These are phyloP conservation scores for Nidula niveotomentosa DNA, from an alignment of 1,284 basidiomycete species.

Conservation along the genomic window DNA sequence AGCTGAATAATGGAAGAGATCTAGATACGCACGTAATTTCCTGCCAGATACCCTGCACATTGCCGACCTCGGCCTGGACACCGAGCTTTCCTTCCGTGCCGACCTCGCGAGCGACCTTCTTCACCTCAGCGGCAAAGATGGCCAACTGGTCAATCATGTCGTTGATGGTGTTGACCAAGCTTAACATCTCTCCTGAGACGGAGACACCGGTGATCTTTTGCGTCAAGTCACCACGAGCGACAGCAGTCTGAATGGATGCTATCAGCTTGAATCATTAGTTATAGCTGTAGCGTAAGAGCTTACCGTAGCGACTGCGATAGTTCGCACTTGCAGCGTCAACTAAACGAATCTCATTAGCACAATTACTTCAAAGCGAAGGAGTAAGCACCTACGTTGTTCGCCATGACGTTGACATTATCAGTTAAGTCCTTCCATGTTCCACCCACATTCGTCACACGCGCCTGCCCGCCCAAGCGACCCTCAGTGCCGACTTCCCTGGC, in stretches of 20 bases:
- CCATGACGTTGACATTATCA: constrained; percentile 93
- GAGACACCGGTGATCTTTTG: constrained; percentile 93
- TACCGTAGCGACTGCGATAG: constrained; percentile 90
- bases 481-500: constrained; percentile 93
- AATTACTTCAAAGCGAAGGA: constrained; percentile 1
- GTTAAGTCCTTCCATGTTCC: constrained; percentile 99
- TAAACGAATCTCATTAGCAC: constrained; percentile 20
- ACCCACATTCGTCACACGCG: constrained; percentile 87
- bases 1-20: neutral
- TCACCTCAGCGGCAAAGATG: constrained; percentile 92
- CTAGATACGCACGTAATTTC: constrained; percentile 86
- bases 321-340: constrained; percentile 95
- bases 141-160: constrained; percentile 96
- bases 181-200: constrained; percentile 94
- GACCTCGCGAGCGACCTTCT: constrained; percentile 93
- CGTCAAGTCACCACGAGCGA: constrained; percentile 92
- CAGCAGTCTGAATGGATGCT: constrained; percentile 65
- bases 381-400: constrained; percentile 61
- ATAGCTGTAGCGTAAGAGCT: constrained; percentile 13
- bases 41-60: constrained; percentile 98
- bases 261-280: constrained; percentile 1
- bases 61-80: constrained; percentile 96
- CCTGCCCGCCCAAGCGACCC: constrained; percentile 86
- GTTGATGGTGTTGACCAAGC: constrained; percentile 93
- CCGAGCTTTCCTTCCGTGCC: constrained; percentile 97